Evolutionary conservation across 768 basidiomycete species (phyloP).

Genomic region (Porphyrellus cyaneotinctus): DNA sequence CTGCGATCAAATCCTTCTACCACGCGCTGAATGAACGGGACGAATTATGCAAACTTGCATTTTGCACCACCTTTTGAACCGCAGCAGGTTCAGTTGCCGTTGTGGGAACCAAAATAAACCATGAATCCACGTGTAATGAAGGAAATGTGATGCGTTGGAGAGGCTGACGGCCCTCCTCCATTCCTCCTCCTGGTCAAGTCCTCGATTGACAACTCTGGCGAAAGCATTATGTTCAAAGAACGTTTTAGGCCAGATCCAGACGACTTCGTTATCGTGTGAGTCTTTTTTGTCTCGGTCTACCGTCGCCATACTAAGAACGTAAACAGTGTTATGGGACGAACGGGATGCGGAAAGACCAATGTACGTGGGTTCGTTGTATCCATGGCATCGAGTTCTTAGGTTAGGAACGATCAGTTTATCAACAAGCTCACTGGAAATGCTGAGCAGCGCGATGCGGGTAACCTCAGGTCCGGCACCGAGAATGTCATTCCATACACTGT

Average conservation of each 20-base stretch:
- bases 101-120: conserved; percentile 6
- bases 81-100: too few relatives aligned
- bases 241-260: conserved; percentile 6
- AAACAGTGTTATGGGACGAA: conserved; percentile 25
- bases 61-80: too few relatives aligned
- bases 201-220: neutral
- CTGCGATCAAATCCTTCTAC: too few relatives aligned
- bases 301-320: neutral
- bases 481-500: conserved; percentile 3
- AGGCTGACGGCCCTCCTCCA: neutral
- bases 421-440: conserved; percentile 3
- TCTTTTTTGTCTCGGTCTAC: neutral
- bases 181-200: neutral
- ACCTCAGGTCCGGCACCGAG: conserved; percentile 11
- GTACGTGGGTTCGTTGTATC: conserved; percentile 8
- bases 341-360: conserved; percentile 23
- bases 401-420: conserved; percentile 8
- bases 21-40: too few relatives aligned
- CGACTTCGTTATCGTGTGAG: conserved; percentile 16
- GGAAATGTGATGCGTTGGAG: neutral
- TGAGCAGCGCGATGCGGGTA: neutral
- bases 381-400: neutral
- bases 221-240: neutral
- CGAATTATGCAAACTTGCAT: too few relatives aligned
- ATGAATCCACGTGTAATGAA: neutral